A percentile compares a stretch with the other conserved stretches of the same genome.
Evolutionary conservation across 768 basidiomycete genomes (phyloP).

Genomic region (Suillus discolor): DNA sequence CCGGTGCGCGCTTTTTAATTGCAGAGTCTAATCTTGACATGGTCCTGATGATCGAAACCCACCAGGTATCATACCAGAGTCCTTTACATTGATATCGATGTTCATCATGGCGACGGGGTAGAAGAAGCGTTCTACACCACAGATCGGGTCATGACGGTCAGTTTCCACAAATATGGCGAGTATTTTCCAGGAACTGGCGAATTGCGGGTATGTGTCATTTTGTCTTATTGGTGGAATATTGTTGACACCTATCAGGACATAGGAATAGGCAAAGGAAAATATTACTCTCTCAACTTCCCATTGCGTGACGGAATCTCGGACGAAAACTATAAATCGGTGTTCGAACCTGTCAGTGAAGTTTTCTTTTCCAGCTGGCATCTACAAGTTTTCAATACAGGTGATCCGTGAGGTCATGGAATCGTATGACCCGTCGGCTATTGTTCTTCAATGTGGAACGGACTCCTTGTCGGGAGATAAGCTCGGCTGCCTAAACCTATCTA

Average conservation of each 20-base stretch:
- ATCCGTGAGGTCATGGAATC: constrained; percentile 93
- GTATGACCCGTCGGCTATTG: constrained; percentile 93
- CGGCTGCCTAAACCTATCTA: constrained; percentile 94
- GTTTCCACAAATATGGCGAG: constrained; percentile 99
- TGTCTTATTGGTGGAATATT: constrained; percentile 10
- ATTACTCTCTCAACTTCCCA: constrained; percentile 94
- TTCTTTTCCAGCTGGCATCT: neutral
- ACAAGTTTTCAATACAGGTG: constrained; percentile 53
- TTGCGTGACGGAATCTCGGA: constrained; percentile 94
- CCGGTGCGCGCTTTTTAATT: constrained; percentile 47
- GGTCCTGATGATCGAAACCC: neutral
- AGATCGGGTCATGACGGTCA: constrained; percentile 97
- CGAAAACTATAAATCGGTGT: constrained; percentile 92
- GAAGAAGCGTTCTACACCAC: constrained; percentile 99
- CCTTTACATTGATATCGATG: constrained; percentile 97
- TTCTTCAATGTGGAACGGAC: constrained; percentile 97
- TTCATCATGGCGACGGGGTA: constrained; percentile 98
- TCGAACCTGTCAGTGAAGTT: constrained; percentile 76
- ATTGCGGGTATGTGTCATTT: constrained; percentile 61
- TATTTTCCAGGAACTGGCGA: constrained; percentile 99
- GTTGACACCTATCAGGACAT: constrained; percentile 61
- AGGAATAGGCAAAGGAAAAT: constrained; percentile 91
- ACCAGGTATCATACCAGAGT: constrained; percentile 89
- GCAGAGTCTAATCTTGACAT: constrained; percentile 1
- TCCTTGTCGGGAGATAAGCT: constrained; percentile 96